These are phyloP conservation scores for Russula sp. DNA, from an alignment of 768 basidiomycete species.

Conservation along the genomic window DNA sequence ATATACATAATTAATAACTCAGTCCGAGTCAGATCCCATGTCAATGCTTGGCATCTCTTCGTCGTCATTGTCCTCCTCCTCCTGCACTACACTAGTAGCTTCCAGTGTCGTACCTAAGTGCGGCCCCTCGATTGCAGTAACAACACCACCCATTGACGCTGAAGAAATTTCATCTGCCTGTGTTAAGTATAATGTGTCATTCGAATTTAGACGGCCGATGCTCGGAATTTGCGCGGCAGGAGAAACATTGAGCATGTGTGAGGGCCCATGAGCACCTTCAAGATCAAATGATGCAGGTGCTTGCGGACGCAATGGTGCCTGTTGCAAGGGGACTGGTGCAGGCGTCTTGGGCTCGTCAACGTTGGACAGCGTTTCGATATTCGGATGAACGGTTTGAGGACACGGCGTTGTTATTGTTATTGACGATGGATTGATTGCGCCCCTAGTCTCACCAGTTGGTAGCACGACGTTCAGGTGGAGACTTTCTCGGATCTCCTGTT, in stretches of 20 bases:
- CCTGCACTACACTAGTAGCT: slow-evolving; percentile 30
- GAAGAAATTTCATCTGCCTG: background rate
- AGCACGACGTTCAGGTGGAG: slow-evolving; percentile 39
- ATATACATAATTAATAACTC: slow-evolving; percentile 34
- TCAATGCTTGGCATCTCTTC: slow-evolving; percentile 76
- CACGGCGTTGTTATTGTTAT: background rate
- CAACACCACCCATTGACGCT: slow-evolving; percentile 1
- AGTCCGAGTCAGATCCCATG: slow-evolving; percentile 76
- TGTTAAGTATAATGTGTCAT: background rate
- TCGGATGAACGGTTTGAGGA: background rate
- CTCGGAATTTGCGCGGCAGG: background rate
- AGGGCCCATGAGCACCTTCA: background rate
- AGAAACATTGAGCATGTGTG: background rate
- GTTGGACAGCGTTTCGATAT: background rate
- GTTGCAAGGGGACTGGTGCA: background rate
- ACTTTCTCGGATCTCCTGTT: slow-evolving; percentile 46
- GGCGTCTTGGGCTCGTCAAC: background rate
- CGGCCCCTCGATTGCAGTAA: background rate
- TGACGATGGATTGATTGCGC: background rate
- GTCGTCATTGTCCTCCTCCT: slow-evolving; percentile 65
- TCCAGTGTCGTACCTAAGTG: slow-evolving; percentile 3
- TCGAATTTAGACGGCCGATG: background rate
- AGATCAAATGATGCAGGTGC: background rate
- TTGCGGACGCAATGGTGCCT: background rate
- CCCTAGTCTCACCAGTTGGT: background rate